Base-by-base conservation (phyloP, 805 yeast species). In the Ogataea pilisensis region DNA sequence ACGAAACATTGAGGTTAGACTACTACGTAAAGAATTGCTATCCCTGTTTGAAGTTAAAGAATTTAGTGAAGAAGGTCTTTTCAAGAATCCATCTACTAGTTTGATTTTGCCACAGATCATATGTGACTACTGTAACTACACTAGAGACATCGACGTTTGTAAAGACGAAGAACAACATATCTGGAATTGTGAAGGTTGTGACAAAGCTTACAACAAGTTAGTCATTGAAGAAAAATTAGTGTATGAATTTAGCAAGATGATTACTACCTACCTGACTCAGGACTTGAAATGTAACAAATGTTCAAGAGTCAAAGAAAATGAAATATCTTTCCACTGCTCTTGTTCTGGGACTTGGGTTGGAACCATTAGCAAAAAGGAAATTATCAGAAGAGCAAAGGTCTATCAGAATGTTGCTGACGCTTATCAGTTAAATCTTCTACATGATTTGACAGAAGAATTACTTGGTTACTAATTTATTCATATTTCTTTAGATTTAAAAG, bases 261-360 rank as follows among this genome's bases (percentile, higher is more conserved):
- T 85, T 1, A 71, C 81, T n/a, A 64, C 69, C 38, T 93, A 75
- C 61, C 77, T 78, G 58, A 67, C 75, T 18, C 99, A 93, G 63
- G 98, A 91, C 61, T 67, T 85, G 52, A 76, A 75, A 51, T 93
- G 99, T 61, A 57, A 66, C 14, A 88, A 85, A 56, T 93, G 99
- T 63, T 72, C 76, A 20, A 75, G 69, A 42, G 68, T 87, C 42
- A 78, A 78, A 52, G 78, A 75, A 27, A 82, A 77, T 50, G 81
- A 82, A 46, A 70, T 93, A 75, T 74, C 88, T 25, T 69, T 69
- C 24, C 79, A 79, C 58, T 95, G 99, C 62, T 64, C 75, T 17
- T 93, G 99, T 59, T 91, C 99, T 0, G 99, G 99, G 8, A 58
- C 64, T 13, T 89, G 95, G 96, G 67, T 61, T 4, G 81, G 77